phyloP scores from a whole-genome alignment of 257 asterid genomes.

The Euphrasia confusa region DNA sequence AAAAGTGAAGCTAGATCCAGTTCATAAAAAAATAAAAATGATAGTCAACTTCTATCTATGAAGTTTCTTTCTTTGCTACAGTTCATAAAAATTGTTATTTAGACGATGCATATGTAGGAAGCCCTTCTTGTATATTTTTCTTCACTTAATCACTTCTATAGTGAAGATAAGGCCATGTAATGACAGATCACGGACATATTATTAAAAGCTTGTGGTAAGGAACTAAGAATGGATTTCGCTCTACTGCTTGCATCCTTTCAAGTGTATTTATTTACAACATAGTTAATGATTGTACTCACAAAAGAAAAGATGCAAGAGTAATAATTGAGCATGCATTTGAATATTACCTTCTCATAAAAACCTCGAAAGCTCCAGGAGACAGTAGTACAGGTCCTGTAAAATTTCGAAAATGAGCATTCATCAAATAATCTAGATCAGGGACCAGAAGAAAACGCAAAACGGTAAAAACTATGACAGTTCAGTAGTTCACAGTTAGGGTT shows the following conservation, averaged over 20 bases:
- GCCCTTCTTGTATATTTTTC: not conserved
- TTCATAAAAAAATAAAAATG: too few relatives aligned
- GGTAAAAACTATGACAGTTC: conserved; percentile 16
- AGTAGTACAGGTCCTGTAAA: conserved; percentile 89
- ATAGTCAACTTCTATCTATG: too few relatives aligned
- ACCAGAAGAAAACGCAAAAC: conserved; percentile 6
- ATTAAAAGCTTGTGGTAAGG: not conserved
- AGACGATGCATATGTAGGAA: not conserved
- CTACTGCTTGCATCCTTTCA: not conserved
- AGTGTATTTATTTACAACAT: not conserved
- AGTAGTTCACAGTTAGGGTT: not conserved
- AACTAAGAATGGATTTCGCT: not conserved
- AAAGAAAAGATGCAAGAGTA: conserved; percentile 10
- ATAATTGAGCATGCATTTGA: conserved; percentile 15
- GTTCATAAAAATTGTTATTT: not conserved
- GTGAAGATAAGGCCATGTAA: not conserved
- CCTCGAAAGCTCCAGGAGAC: conserved; percentile 96
- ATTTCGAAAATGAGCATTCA: conserved; percentile 20
- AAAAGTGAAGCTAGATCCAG: too few relatives aligned
- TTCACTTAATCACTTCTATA: not conserved
- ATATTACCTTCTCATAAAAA: conserved; percentile 83
- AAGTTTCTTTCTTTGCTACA: too few relatives aligned
- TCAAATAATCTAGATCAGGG: conserved; percentile 3
- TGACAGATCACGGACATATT: not conserved
- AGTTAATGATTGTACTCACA: not conserved